Evolutionary conservation across 1,284 basidiomycete genomes (phyloP), one percentile per base, ranked within the genome.

Genomic region (Pterulicium gracile): DNA sequence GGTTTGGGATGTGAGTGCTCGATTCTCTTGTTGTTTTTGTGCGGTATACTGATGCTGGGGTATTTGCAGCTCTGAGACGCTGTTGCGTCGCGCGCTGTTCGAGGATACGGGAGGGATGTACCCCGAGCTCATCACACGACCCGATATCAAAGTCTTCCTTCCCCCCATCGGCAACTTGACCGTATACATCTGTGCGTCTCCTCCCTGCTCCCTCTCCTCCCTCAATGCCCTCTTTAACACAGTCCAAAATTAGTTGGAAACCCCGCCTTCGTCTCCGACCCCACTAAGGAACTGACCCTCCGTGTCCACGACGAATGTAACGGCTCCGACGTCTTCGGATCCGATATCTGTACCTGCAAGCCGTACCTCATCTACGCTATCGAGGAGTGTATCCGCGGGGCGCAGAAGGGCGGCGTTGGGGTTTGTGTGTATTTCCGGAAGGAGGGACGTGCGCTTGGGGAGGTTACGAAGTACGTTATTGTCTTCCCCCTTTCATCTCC

Each of bases 61-160:
- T 15, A 45, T 15, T 51, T 32, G 44, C 62, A 88, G 86, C 44
- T 86, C 88, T 0, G 95, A 98, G 63, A 77, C 72, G 7, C 66
- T 90, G 1, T 75, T 98, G 5, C 81, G 94, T 24, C 75, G 94
- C 17, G 87, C 90, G 0, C 70, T 98, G 23, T 98, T 97, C 55
- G 94, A 97, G 61, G 93, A 97, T 54, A 89, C 87, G 0, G 92
- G 92, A 55, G 93, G 92, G 57, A 94, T 94, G 85, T 95, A 96
- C 62, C 93, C 93, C 1, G 94, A 98, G 57, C 77, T 98, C 42
- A 82, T 98, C 55, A 97, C 94, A 7, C 81, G 94, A 13, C 92
- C 90, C 1, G 92, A 96, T 60, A 86, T 98, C 68, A 94, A 95
- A 61, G 76, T 93, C 19, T 97, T 97, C 74, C 73, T 97, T 0